A percentile compares a stretch with the other conserved stretches of the same genome.
Conservation (phyloP, 352 stramenopile genomes). For the Globisporangium cystogenes region DNA sequence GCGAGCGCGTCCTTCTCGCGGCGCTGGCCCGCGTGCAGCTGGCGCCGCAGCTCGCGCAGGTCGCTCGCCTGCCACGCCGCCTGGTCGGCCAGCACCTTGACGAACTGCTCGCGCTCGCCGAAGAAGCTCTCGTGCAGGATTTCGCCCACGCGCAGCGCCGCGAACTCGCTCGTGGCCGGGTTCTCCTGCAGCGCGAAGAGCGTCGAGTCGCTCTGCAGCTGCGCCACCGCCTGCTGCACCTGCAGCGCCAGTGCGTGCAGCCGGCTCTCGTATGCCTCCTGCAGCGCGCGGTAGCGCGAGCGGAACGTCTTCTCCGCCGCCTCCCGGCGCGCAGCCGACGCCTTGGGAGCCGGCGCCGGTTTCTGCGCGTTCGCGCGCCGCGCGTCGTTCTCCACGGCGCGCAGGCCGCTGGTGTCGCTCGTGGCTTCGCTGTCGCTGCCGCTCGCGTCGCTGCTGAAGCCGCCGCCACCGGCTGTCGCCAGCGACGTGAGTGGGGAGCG, state of each 20-base stretch:
- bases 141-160: constrained; percentile 45
- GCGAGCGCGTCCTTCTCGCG: constrained; percentile 32
- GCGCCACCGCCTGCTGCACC: constrained; percentile 39
- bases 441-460: background rate
- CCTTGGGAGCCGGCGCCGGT: background rate
- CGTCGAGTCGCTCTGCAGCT: constrained; percentile 55
- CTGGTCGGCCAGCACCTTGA: constrained; percentile 64
- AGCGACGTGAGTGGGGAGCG: background rate
- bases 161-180: constrained; percentile 59
- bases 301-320: constrained; percentile 65
- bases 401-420: constrained; percentile 5
- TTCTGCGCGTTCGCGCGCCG: background rate
- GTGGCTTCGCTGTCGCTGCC: constrained; percentile 7
- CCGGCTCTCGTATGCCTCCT: constrained; percentile 67
- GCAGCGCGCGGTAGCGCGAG: constrained; percentile 57
- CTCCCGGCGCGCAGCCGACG: background rate
- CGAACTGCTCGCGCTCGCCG: constrained; percentile 64
- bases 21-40: constrained; percentile 30
- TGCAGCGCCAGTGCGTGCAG: constrained; percentile 48
- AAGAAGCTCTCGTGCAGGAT: constrained; percentile 67
- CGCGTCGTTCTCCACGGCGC: constrained; percentile 10
- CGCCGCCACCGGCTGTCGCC: background rate
- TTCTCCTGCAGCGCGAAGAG: constrained; percentile 65
- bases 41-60: constrained; percentile 44
- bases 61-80: constrained; percentile 66